phyloP scores from a whole-genome alignment of 495 filamentous ascomycete species.

The Penicillium daleae region DNA sequence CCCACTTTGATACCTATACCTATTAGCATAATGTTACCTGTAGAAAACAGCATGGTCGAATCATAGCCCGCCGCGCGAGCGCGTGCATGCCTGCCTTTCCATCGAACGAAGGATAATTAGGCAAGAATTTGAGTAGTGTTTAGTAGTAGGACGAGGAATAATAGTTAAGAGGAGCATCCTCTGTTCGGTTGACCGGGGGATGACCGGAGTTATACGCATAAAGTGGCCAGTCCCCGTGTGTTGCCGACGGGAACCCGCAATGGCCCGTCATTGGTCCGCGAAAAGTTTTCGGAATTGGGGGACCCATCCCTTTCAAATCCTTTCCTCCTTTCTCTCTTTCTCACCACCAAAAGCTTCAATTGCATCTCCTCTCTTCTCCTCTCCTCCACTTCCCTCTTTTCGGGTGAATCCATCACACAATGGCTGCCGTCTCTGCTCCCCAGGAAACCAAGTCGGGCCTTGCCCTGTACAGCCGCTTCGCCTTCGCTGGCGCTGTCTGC shows the following conservation, averaged over 20 bases:
- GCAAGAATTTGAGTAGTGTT: no score
- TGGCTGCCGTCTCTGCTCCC: conserved; percentile 41
- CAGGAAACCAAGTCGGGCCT: neutral
- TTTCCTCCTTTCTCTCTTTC: conserved; percentile 27
- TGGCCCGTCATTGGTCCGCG: conserved; percentile 40
- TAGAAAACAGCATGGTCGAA: neutral
- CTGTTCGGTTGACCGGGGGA: conserved; percentile 36
- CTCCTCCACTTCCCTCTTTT: conserved; percentile 24
- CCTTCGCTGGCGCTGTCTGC: conserved; percentile 88
- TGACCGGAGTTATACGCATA: conserved; percentile 26
- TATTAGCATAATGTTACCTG: neutral
- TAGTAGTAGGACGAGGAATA: no score
- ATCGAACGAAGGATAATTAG: neutral
- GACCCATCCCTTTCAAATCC: conserved; percentile 44
- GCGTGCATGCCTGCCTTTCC: neutral
- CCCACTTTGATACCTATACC: no score
- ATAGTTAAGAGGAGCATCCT: no score
- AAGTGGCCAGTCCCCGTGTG: conserved; percentile 14
- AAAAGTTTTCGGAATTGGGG: conserved; percentile 36
- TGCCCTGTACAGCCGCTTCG: conserved; percentile 78
- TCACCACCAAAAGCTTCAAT: conserved; percentile 15
- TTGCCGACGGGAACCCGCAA: conserved; percentile 20
- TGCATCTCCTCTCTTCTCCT: conserved; percentile 26
- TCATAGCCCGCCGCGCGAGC: neutral
- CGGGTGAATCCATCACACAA: conserved; percentile 28